phyloP scores from a whole-genome alignment of 352 stramenopile species.

The Globisporangium echinulatum region DNA sequence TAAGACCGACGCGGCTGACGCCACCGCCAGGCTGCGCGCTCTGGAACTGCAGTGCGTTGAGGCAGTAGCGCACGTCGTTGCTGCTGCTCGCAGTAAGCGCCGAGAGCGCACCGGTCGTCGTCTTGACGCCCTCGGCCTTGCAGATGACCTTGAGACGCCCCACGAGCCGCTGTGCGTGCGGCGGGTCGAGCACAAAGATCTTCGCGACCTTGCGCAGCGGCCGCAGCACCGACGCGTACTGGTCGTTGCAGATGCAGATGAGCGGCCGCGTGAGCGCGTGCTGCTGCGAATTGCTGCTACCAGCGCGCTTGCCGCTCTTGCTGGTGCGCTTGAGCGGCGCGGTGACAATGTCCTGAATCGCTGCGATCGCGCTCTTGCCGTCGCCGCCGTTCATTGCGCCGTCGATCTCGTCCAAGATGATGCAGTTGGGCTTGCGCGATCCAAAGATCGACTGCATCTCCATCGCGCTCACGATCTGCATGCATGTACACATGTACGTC shows the following conservation, averaged over 20 bases:
- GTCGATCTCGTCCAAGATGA: conserved; percentile 99
- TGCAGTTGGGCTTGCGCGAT: conserved; percentile 91
- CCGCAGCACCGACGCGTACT: conserved; percentile 93
- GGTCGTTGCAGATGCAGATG: conserved; percentile 99
- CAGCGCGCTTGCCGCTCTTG: conserved; percentile 19
- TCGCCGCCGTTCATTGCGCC: conserved; percentile 89
- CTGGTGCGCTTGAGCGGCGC: conserved; percentile 40
- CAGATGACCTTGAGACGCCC: conserved; percentile 91
- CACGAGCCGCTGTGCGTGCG: conserved; percentile 85
- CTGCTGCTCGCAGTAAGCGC: conserved; percentile 52
- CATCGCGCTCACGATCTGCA: conserved; percentile 83
- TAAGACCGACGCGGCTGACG: conserved; percentile 10
- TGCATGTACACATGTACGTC: no score
- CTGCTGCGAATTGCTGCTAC: conserved; percentile 19
- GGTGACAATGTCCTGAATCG: conserved; percentile 91
- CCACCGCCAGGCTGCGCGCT: conserved; percentile 23
- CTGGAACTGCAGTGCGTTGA: conserved; percentile 97
- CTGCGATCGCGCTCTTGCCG: conserved; percentile 80
- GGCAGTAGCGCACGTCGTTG: conserved; percentile 93
- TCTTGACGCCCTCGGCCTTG: conserved; percentile 79
- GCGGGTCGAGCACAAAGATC: conserved; percentile 90
- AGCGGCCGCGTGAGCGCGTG: conserved; percentile 90
- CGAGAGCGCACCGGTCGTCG: conserved; percentile 60
- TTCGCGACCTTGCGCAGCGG: conserved; percentile 91
- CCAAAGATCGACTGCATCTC: conserved; percentile 89